phyloP scores from a whole-genome alignment of 768 basidiomycete genomes.

The Calocybe gangraenosa region DNA sequence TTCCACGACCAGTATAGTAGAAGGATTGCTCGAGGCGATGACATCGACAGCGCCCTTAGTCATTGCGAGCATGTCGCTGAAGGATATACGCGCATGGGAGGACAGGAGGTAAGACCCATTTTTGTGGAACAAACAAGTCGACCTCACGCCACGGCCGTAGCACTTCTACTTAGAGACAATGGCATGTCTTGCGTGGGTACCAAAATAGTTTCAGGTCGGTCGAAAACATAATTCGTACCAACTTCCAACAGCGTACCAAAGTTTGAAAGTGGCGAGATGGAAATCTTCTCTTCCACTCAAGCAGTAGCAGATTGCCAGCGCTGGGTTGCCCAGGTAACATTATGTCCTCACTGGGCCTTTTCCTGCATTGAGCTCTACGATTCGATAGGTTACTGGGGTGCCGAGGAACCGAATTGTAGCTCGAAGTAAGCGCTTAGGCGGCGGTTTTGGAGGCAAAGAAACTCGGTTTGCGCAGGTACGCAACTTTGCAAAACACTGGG shows the following conservation, averaged over 20 bases:
- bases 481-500: neutral
- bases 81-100: conserved; percentile 13
- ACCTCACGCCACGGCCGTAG: neutral
- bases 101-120: conserved; percentile 11
- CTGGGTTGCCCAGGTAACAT: conserved; percentile 14
- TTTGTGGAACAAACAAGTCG: neutral
- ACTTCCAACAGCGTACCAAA: conserved; percentile 14
- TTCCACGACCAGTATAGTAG: conserved; percentile 12
- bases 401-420: conserved; percentile 14
- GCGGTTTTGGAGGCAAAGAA: conserved; percentile 16
- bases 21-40: conserved; percentile 10
- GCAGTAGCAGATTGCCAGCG: conserved; percentile 11
- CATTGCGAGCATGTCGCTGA: conserved; percentile 7
- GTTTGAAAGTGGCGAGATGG: conserved; percentile 16
- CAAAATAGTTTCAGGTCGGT: no score
- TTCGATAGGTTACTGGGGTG: conserved; percentile 11
- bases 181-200: conserved; percentile 12
- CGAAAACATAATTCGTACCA: no score
- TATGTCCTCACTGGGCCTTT: neutral
- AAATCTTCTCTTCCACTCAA: conserved; percentile 14
- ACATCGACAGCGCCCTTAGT: conserved; percentile 6
- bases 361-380: neutral
- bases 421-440: conserved; percentile 13
- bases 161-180: conserved; percentile 17
- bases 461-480: conserved; percentile 10